Evolutionary conservation across 2,329 filamentous ascomycete genomes (phyloP).

Genomic region (Trichoderma breve): DNA sequence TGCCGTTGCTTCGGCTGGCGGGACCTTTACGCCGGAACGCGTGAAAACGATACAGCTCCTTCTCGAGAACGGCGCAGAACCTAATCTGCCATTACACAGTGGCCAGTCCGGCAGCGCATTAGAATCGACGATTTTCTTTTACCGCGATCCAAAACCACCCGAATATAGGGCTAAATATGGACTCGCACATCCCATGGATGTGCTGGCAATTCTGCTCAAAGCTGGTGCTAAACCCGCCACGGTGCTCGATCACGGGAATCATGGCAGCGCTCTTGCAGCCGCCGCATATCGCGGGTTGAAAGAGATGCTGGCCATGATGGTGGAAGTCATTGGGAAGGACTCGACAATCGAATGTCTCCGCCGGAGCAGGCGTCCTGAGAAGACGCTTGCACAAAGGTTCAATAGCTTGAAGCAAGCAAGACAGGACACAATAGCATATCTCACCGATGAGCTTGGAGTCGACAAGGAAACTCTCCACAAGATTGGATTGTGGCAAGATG

Average conservation of each 20-base stretch:
- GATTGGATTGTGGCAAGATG: neutral
- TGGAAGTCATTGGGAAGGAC: neutral
- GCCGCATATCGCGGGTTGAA: neutral
- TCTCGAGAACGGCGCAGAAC: neutral
- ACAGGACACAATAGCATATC: neutral
- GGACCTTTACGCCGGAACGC: no score
- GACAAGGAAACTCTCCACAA: neutral
- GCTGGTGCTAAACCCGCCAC: neutral
- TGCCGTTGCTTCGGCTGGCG: neutral
- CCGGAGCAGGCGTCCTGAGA: neutral
- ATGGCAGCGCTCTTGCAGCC: conserved; percentile 15
- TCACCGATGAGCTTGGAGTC: neutral
- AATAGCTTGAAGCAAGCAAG: no score
- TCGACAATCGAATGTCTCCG: neutral
- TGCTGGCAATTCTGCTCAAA: neutral
- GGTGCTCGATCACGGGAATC: neutral
- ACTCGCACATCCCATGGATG: neutral
- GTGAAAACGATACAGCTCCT: neutral
- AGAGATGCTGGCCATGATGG: neutral
- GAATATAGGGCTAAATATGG: neutral
- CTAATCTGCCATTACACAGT: neutral
- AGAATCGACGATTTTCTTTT: neutral
- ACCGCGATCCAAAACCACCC: no score
- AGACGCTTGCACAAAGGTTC: no score
- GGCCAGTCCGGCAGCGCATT: neutral